A percentile compares a stretch with the other conserved stretches of the same genome.
These are phyloP conservation scores for Telopea speciosissima DNA, from an alignment of 177 flowering plant genomes.

Conservation along the genomic window DNA sequence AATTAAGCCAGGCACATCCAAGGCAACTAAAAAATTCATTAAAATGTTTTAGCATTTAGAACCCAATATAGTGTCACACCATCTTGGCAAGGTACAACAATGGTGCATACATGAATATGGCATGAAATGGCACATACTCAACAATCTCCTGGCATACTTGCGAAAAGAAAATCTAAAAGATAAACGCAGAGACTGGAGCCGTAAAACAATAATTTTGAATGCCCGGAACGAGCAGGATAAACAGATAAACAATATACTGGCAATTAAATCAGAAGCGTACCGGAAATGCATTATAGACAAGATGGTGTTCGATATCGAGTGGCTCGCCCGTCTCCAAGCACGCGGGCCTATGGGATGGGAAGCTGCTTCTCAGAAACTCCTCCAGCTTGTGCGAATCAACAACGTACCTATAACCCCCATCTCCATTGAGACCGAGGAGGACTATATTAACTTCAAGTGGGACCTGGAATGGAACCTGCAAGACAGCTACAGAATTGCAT, in stretches of 20 bases:
- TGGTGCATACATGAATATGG: too few species aligned
- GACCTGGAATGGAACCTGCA: constrained; percentile 96
- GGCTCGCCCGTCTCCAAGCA: constrained; percentile 90
- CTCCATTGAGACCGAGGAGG: constrained; percentile 74
- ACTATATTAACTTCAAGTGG: constrained; percentile 93
- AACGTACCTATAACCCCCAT: constrained; percentile 81
- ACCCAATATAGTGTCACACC: too few species aligned
- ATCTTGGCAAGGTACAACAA: too few species aligned
- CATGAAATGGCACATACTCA: too few species aligned
- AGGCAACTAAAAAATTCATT: too few species aligned
- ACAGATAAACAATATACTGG: not conserved
- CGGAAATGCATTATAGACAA: constrained; percentile 65
- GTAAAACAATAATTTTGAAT: not conserved
- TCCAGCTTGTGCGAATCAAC: constrained; percentile 70
- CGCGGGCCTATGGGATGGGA: constrained; percentile 75
- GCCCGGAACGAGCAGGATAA: not conserved
- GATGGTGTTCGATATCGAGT: constrained; percentile 88
- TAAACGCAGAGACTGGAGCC: not conserved
- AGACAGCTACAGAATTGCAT: not conserved
- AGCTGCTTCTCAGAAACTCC: constrained; percentile 58
- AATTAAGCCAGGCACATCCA: too few species aligned
- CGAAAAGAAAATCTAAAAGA: too few species aligned
- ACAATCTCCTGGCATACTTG: too few species aligned
- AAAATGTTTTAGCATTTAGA: too few species aligned
- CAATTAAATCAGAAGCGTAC: constrained; percentile 36